Evolutionary conservation across 345 rosid genomes (phyloP), one percentile per base, ranked within the genome.

Genomic region (Laguncularia racemosa): DNA sequence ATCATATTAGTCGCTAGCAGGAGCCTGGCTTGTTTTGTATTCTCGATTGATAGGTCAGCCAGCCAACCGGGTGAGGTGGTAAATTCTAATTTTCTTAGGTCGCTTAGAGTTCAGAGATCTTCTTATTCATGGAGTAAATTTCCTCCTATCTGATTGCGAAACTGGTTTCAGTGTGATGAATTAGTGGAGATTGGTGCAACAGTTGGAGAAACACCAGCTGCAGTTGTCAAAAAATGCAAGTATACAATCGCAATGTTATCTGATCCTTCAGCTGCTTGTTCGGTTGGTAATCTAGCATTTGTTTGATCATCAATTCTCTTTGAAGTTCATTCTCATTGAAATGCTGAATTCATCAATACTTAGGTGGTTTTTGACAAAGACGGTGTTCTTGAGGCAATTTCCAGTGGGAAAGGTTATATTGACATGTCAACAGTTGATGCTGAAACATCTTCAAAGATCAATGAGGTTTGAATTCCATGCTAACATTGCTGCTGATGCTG

Each of bases 391-490:
- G 93, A 89, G 70, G 75, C 73, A 74, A 86, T 82, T 57, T 55
- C 84, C 71, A 64, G 69, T 6, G 84, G 89, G 33, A 89, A 89
- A 76, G 78, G 91, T 52, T 93, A 89, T 67, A 76, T 89, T 18
- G 99, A 93, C 71, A 89, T 93, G 99, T 86, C 97, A 16, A 93
- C 97, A 0, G 95, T 86, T 72, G 97, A 86, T 78, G 78, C 93
- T 8, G 86, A 84, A 69, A 93, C 96, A 59, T 93, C 95, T 19
- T 57, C 65, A 13, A 89, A 76, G 73, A 93, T 93, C 71, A 76
- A 68, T 44, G 77, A 72, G 97, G 95, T 92, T 72, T 14, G 69
- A 51, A 13, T 20, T 49, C 13, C 38, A 56, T 3, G n/a, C 23
- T 23, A 13, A 17, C 47, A 28, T 17, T 50, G n/a, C 16, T 47